Conservation (phyloP, 129 eudicot species). For the Sambucus nigra region DNA sequence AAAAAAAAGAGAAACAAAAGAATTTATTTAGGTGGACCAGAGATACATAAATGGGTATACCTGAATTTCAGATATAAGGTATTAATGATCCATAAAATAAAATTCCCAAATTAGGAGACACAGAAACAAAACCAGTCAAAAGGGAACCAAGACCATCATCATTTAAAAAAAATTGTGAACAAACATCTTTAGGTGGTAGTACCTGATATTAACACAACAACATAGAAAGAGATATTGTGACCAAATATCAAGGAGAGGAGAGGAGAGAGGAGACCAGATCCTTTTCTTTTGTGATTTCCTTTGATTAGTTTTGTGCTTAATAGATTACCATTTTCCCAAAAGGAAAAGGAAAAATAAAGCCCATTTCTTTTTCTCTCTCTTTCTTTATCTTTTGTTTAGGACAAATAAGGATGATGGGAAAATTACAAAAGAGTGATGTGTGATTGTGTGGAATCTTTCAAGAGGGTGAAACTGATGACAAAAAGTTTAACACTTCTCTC, state of each 20-base stretch:
- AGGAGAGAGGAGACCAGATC: slow-evolving; percentile 11
- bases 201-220: slow-evolving; percentile 37
- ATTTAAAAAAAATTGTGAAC: no score
- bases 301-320: slow-evolving; percentile 26
- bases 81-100: slow-evolving; percentile 14
- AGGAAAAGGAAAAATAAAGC: slow-evolving; percentile 12
- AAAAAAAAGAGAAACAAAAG: neutral
- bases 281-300: slow-evolving; percentile 24
- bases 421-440: slow-evolving; percentile 21
- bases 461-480: neutral
- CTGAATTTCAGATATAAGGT: slow-evolving; percentile 7
- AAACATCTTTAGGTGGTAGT: slow-evolving; percentile 13
- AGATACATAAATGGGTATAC: slow-evolving; percentile 3
- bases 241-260: neutral
- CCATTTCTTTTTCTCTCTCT: slow-evolving; percentile 12
- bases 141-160: slow-evolving; percentile 2
- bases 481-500: neutral
- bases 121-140: slow-evolving; percentile 14
- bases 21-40: neutral
- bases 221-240: slow-evolving; percentile 17
- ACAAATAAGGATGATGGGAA: slow-evolving; percentile 12
- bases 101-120: slow-evolving; percentile 15
- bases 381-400: slow-evolving; percentile 17
- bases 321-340: slow-evolving; percentile 17
- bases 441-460: slow-evolving; percentile 39